These are phyloP conservation scores for Blastobotrys attinorum DNA, from an alignment of 805 yeast species.

Conservation along the genomic window DNA sequence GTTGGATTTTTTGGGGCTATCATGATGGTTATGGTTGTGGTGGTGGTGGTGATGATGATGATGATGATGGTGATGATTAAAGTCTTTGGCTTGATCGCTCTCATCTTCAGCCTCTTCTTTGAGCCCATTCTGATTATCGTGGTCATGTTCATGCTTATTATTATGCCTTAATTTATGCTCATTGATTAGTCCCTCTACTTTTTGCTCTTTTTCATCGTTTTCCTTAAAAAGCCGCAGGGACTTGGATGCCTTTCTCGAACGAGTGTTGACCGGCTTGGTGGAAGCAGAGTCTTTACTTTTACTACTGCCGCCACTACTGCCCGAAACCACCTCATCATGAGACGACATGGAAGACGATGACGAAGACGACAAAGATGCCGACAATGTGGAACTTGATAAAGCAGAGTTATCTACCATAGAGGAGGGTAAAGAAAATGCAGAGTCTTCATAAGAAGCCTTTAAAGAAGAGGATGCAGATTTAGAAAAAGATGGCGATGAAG, in stretches of 20 bases:
- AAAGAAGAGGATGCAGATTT: neutral
- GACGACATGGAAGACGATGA: neutral
- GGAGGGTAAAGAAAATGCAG: neutral
- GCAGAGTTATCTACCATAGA: no score
- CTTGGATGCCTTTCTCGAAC: constrained; percentile 33
- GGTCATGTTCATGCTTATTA: neutral
- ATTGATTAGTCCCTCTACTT: neutral
- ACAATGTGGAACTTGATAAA: no score
- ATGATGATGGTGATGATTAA: no score
- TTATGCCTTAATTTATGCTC: neutral
- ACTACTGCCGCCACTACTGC: no score
- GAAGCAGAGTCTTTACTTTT: neutral
- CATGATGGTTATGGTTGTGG: neutral
- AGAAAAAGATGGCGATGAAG: neutral
- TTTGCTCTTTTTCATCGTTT: constrained; percentile 13
- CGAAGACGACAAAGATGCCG: constrained; percentile 3
- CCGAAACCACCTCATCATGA: neutral
- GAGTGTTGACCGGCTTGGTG: no score
- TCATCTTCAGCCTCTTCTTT: neutral
- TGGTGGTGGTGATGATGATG: no score
- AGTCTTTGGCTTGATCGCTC: neutral
- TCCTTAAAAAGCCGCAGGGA: constrained; percentile 32
- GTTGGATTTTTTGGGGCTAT: neutral
- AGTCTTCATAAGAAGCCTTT: neutral
- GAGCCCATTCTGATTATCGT: neutral